phyloP scores from a whole-genome alignment of 768 basidiomycete species.

The Cystofilobasidium macerans region DNA sequence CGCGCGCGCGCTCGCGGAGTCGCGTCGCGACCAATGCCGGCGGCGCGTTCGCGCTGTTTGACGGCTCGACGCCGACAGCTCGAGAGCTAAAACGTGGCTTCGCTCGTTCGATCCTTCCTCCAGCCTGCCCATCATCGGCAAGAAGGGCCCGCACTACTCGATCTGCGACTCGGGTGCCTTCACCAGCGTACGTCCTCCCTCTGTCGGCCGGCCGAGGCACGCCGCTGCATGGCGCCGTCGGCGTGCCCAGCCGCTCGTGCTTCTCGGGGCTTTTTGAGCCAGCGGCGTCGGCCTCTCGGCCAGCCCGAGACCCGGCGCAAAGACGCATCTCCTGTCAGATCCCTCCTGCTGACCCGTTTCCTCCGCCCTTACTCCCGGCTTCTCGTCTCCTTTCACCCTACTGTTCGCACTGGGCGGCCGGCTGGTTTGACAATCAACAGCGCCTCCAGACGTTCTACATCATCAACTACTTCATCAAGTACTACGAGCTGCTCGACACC shows the following conservation, averaged over 20 bases:
- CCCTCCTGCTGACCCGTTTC: neutral
- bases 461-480: slow-evolving; percentile 98
- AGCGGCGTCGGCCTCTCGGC: too few relatives aligned
- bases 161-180: slow-evolving; percentile 69
- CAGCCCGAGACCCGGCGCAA: too few relatives aligned
- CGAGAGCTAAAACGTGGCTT: neutral
- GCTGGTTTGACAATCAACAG: slow-evolving; percentile 40
- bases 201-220: neutral
- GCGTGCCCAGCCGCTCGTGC: too few relatives aligned
- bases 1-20: neutral
- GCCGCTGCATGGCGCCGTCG: too few relatives aligned
- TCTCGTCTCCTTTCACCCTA: neutral
- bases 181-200: slow-evolving; percentile 59
- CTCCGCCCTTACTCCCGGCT: neutral
- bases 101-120: neutral
- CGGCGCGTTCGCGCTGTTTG: too few relatives aligned
- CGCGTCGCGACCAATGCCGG: too few relatives aligned
- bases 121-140: slow-evolving; percentile 58
- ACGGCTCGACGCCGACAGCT: neutral
- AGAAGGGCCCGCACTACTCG: slow-evolving; percentile 58
- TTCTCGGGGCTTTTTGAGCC: too few relatives aligned
- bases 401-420: neutral
- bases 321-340: too few relatives aligned
- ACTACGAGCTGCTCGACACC: slow-evolving; percentile 90
- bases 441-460: slow-evolving; percentile 93